Evolutionary conservation across 805 yeast species (phyloP), one percentile per base, ranked within the genome.

Genomic region (Hanseniaspora pseudoguilliermondii): DNA sequence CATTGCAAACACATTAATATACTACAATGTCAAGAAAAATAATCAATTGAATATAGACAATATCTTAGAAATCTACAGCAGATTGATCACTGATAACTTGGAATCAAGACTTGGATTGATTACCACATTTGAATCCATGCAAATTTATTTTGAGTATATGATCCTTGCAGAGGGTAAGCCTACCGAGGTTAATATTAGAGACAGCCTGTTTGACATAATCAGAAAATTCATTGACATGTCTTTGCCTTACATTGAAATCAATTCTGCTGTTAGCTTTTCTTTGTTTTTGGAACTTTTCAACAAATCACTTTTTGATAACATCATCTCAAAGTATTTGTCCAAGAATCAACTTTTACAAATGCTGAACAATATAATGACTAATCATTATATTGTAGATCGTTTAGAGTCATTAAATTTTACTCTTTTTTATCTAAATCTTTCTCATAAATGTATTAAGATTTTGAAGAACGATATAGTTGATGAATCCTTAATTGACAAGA

Each of bases 271-370:
- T 0, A 72, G 74, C 0, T 68, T 64, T 40, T 55, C 69, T 1
- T 32, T 73, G 11, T 72, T 74, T 0, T 74, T 73, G 44, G 60
- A 71, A 1, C 44, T 73, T 16, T 68, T 67, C 52, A 59, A 60
- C 48, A 60, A 66, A 47, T 59, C 50, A 11, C 55, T 62, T 3
- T 58, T 62, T 15, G 53, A 64, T 35, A 60, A 48, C 8, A 44
- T 51, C 20, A 51, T 51, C 11, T 35, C 44, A 11, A 51, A 51
- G 29, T 34, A 41, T 36, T 21, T 43, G 5, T 47, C 49, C 3
- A 51, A 51, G 18, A 39, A 18, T 18, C 35, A 35, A 5, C 32
- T 58, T 62, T 21, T 64, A 57, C 48, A 23, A 48, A 62, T 71
- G 13, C 57, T 73, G 18, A 66, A 66, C 18, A 57, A 63, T 35